Base-by-base conservation (phyloP, 768 basidiomycete genomes). In the Gymnopilus dilepis region DNA sequence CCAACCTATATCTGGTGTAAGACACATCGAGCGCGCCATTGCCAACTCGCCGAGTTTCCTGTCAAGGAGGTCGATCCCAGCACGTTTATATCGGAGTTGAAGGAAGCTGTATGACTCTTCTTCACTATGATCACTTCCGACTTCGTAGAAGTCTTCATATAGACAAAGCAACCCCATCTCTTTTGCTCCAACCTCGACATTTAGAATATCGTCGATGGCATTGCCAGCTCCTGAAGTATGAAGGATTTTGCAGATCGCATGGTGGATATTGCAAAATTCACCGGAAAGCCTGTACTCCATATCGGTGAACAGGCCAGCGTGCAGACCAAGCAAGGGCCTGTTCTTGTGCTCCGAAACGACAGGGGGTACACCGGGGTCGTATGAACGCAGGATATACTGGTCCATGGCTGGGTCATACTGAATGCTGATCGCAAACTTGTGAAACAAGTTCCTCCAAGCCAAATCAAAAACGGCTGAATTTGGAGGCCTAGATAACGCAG, bases 181-280 rank as follows among this genome's bases (percentile, higher is more conserved):
- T 30, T 28, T 50, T 1, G 47, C 47, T 30, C 47, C 47, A 2
- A 50, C 28, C 15, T 50, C 47, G 15, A n/a, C 30, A 7, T 30
- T 28, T 17, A 50, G 17, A 19, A 50, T 50, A 9, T 50, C 47
- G 22, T 50, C n/a, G 30, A 50, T 50, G 47, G 28, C 47, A 3
- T 50, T 17, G 30, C 15, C 47, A 17, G 47, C 47, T 7, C 47
- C 47, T 15, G 47, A n/a, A 9, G 26, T 50, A 31, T 50, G 11
- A 15, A 50, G 28, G 9, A 50, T 50, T 30, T 30, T 50, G 19
- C 47, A 28, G 13, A 50, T 50, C 15, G 47, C 47, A 19, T 50
- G 47, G 30, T 50, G 47, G 15, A 50, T 50, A n/a, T 50, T 50
- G n/a, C 47, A 50, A 6, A 50, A 50, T 11, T 50, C 28, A 30